Percentiles rank a stretch among this genome's conserved stretches.
Evolutionary conservation across 352 stramenopile species (phyloP).

Genomic region (Phytopythium oedochilum): DNA sequence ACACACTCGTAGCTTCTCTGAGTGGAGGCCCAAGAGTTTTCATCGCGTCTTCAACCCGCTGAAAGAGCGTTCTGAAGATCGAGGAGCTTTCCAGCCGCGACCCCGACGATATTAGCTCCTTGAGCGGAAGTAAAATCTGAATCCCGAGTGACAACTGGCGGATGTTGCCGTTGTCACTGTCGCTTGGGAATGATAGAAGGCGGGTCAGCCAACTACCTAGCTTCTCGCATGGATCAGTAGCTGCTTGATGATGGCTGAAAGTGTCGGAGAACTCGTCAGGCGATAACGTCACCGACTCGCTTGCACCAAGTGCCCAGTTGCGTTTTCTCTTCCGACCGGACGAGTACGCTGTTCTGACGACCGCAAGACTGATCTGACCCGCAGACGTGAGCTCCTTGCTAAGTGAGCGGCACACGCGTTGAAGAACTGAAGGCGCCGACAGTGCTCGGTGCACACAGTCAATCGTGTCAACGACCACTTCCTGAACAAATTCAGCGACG

Average conservation of each 20-base stretch:
- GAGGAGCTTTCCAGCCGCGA: slow-evolving; percentile 31
- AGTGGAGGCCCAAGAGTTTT: slow-evolving; percentile 28
- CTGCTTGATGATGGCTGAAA: not conserved
- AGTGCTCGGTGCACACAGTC: slow-evolving; percentile 18
- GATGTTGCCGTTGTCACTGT: slow-evolving; percentile 22
- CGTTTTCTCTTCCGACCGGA: slow-evolving; percentile 2
- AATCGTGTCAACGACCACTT: slow-evolving; percentile 11
- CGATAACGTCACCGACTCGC: not conserved
- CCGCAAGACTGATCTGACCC: not conserved
- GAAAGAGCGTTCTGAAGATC: slow-evolving; percentile 33
- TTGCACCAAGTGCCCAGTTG: not conserved
- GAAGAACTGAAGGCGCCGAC: slow-evolving; percentile 13
- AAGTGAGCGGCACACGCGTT: not conserved
- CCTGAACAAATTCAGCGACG: not conserved
- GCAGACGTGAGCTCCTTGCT: not conserved
- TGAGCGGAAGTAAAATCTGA: slow-evolving; percentile 45
- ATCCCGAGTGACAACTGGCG: slow-evolving; percentile 24
- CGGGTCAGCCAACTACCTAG: slow-evolving; percentile 36
- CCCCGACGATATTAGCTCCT: slow-evolving; percentile 29
- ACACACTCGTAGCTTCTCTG: slow-evolving; percentile 20
- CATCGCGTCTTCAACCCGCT: slow-evolving; percentile 42
- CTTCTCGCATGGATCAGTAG: slow-evolving; percentile 18
- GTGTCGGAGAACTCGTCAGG: not conserved
- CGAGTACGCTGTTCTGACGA: not conserved
- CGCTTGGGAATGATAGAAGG: slow-evolving; percentile 33